These are phyloP conservation scores for Primulina huaijiensis DNA, from an alignment of 257 asterid species.

Conservation along the genomic window DNA sequence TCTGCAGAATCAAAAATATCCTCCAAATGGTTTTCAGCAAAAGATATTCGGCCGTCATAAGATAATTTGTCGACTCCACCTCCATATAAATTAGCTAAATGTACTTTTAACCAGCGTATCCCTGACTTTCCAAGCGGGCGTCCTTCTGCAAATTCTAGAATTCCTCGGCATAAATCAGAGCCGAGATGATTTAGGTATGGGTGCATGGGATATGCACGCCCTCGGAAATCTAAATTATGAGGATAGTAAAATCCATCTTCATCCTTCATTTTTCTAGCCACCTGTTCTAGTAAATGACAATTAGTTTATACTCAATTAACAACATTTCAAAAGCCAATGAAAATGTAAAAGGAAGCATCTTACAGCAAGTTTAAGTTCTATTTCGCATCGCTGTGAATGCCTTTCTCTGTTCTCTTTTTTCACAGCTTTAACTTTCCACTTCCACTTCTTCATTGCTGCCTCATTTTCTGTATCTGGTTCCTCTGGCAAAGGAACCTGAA, in stretches of 20 bases:
- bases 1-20: conserved; percentile 94
- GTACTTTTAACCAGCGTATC: conserved; percentile 80
- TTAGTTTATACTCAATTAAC: conserved; percentile 20
- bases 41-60: conserved; percentile 69
- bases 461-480: conserved; percentile 81
- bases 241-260: conserved; percentile 98
- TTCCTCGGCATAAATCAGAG: conserved; percentile 91
- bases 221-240: conserved; percentile 94
- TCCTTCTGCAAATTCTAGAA: conserved; percentile 90
- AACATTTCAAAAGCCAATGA: conserved; percentile 8
- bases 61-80: conserved; percentile 93
- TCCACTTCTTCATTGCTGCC: conserved; percentile 72
- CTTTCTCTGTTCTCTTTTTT: conserved; percentile 81
- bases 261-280: conserved; percentile 91
- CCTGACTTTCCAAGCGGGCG: conserved; percentile 97
- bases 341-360: conserved; percentile 35
- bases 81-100: conserved; percentile 80
- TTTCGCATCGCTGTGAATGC: conserved; percentile 92
- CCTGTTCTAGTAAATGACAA: conserved; percentile 54
- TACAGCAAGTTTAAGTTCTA: conserved; percentile 94
- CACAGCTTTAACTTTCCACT: conserved; percentile 65
- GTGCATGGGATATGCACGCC: conserved; percentile 99
- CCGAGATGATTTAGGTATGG: conserved; percentile 97
- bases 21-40: conserved; percentile 75
- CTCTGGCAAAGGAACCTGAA: conserved; percentile 79